Percentiles rank a stretch among this genome's conserved stretches.
Evolutionary conservation across 768 basidiomycete genomes (phyloP).

Genomic region (Daedaleopsis sinensis): DNA sequence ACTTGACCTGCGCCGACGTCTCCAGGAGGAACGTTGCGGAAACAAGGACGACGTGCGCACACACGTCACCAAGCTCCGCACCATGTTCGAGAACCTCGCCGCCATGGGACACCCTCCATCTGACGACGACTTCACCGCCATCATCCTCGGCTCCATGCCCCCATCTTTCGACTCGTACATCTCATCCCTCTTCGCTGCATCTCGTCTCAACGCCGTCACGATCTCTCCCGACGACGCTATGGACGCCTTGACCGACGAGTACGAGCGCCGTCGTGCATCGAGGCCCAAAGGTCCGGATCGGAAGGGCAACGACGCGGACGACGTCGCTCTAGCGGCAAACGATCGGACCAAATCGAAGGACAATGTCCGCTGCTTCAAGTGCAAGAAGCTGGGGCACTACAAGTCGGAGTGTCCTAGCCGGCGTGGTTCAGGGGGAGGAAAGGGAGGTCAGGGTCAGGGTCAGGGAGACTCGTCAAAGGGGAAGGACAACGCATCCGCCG

Average conservation of each 20-base stretch:
- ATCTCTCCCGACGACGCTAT: too few relatives aligned
- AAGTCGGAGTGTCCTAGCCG: neutral
- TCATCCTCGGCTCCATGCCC: constrained; percentile 41
- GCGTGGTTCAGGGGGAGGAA: neutral
- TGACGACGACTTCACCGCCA: constrained; percentile 36
- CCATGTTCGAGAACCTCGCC: constrained; percentile 37
- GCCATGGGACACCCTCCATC: constrained; percentile 34
- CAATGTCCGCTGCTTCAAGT: too few relatives aligned
- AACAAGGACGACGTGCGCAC: constrained; percentile 35
- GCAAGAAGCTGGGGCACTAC: neutral
- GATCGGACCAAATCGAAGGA: neutral
- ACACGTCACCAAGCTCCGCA: constrained; percentile 35
- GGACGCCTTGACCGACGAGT: constrained; percentile 24
- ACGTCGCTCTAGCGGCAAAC: constrained; percentile 2
- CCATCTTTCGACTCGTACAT: constrained; percentile 36
- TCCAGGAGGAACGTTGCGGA: constrained; percentile 31
- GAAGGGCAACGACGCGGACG: neutral
- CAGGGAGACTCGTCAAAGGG: too few relatives aligned
- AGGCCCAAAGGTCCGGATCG: neutral
- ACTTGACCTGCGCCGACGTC: constrained; percentile 30
- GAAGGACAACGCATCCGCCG: neutral
- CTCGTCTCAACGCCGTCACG: too few relatives aligned
- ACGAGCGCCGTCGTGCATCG: too few relatives aligned
- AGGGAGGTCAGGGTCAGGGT: too few relatives aligned
- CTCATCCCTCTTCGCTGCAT: constrained; percentile 33